Base-by-base conservation (phyloP, 2,329 filamentous ascomycete species). In the Didymella keratinophila region DNA sequence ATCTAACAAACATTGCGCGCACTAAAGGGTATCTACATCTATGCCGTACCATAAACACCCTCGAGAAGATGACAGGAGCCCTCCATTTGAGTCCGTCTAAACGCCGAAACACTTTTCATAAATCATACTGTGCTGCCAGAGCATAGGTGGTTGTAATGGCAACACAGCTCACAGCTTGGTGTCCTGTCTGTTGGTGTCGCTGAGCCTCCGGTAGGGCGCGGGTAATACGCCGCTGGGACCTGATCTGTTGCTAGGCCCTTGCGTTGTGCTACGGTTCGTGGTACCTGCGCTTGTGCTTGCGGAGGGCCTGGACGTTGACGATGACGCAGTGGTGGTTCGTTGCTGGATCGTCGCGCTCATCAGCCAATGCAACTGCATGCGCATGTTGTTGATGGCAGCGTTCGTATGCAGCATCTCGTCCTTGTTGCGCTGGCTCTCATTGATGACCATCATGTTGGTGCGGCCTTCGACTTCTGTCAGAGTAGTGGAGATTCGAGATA, bases 311-410 rank as follows among this genome's bases (percentile, higher is more conserved):
- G 66, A 59, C 8, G 68, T 65, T 9, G 71, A 68, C 46, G 60
- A 68, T 39, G 67, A 65, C 41, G 69, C 58, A 42, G 71, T 65
- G 42, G 60, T 71, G 16, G 66, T 67, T 30, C 72, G 72, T 46
- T 76, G 71, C 57, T 85, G 83, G 58, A 87, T 72, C 18, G 84
- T 81, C 2, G 83, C 80, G 59, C 84, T 85, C 67, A 86, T 83
- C 12, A 88, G 79, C 86, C 86, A 88, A 51, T 87, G 85, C 21
- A 88, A 78, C 66, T 88, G 86, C 77, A 87, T 82, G 52, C 84
- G 81, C 61, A 87, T 80, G 16, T 80, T 82, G 63, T 82, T 84
- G 43, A 88, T 80, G 37, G 84, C 85, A 3, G 85, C 85, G 59
- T 84, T 86, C 8, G 84, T 82, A 66, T 87, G 86, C 11, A 85